Evolutionary conservation across 2,329 filamentous ascomycete genomes (phyloP), one percentile per base, ranked within the genome.

Genomic region (Tricladium varicosporioides): DNA sequence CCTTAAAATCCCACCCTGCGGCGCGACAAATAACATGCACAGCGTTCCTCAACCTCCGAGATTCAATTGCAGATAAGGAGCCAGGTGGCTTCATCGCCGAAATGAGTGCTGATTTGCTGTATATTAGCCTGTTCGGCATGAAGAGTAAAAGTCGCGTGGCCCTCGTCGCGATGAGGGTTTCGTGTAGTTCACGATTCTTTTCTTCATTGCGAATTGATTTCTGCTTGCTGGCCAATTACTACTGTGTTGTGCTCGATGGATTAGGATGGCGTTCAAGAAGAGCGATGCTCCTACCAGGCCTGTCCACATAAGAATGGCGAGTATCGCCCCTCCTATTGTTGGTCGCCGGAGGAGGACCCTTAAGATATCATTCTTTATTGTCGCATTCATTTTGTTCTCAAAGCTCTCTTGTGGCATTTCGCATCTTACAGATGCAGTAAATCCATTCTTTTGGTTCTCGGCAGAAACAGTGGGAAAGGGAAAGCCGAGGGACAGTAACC

Each of bases 21-120:
- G 36, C 36, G 36, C 36, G n/a, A 40, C 36, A 11, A 40, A 40
- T 40, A 4, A 40, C 36, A 40, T n/a, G 36, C 11, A 40, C 36
- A 40, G 11, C 10, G 4, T 40, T 7, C 22, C 36, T 40, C 10
- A 11, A 5, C 36, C 36, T 40, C 36, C 36, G 36, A 40, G n/a
- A 40, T 40, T 48, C 45, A 10, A 13, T 15, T 32, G 14, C 47
- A 27, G 36, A 40, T 40, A 40, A 40, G 36, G 36, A 40, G 36
- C 36, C 36, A 40, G 36, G 46, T 54, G 52, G 46, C 46, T 43
- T 54, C 45, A 48, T 54, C 52, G 13, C 45, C 14, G 36, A 32
- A 14, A 54, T 54, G 36, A 54, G 16, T 31, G 40, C 33, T 48
- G 32, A 54, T 54, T 54, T 33, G 52, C 33, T 48, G 52, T 49